Conservation (phyloP, 805 yeast genomes). For the Kodamaea restingae region DNA sequence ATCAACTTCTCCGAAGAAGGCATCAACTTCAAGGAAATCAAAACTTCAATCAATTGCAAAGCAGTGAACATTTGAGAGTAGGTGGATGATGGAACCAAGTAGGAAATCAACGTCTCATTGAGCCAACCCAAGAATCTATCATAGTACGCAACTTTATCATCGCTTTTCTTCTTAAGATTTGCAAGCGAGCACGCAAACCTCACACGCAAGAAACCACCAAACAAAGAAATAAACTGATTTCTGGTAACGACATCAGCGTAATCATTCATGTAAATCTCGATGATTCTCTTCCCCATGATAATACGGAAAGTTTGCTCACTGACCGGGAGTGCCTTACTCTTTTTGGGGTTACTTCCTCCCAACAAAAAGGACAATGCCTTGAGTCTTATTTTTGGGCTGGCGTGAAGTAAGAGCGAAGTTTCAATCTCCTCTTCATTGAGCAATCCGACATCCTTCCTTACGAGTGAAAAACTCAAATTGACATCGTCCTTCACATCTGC, state of each 20-base stretch:
- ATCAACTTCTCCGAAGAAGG: slow-evolving; percentile 21
- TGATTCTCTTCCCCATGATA: slow-evolving; percentile 32
- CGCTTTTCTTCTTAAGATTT: slow-evolving; percentile 11
- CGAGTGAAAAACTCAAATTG: slow-evolving; percentile 47
- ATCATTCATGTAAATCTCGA: slow-evolving; percentile 58
- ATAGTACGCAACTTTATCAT: slow-evolving; percentile 4
- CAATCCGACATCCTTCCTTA: slow-evolving; percentile 14
- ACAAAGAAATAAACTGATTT: slow-evolving; percentile 56
- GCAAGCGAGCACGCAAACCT: slow-evolving; percentile 62
- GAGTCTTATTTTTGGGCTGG: slow-evolving; percentile 41
- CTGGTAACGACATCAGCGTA: slow-evolving; percentile 59
- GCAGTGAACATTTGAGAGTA: slow-evolving; percentile 35
- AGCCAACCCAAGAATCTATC: slow-evolving; percentile 35
- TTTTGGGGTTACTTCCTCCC: slow-evolving; percentile 49
- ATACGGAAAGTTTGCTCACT: slow-evolving; percentile 41
- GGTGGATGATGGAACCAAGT: slow-evolving; percentile 44
- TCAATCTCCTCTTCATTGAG: slow-evolving; percentile 15
- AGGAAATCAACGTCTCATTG: slow-evolving; percentile 60
- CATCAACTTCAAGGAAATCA: neutral
- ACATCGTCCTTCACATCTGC: slow-evolving; percentile 34
- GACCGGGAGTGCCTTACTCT: slow-evolving; percentile 46
- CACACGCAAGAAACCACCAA: slow-evolving; percentile 53
- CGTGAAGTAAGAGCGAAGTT: slow-evolving; percentile 42
- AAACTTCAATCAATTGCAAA: slow-evolving; percentile 13
- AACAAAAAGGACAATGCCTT: slow-evolving; percentile 59